Evolutionary conservation across 352 stramenopile genomes (phyloP), one percentile per base, ranked within the genome.

Genomic region (Globisporangium apiculatum): DNA sequence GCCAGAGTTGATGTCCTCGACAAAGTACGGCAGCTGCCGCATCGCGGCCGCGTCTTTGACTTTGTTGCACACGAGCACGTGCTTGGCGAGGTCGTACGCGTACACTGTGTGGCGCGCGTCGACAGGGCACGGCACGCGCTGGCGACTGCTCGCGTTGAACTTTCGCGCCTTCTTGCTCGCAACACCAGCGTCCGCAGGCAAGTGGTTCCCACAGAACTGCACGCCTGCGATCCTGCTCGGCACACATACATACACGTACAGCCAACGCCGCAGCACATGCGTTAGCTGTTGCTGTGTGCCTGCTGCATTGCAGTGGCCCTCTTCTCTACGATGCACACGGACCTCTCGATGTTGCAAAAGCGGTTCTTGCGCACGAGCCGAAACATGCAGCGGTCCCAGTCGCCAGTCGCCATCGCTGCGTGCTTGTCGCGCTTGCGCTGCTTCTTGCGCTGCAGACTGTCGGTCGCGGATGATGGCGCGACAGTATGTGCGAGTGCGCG

Each of bases 361-460:
- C 84, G 84, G 49, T 89, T 82, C 67, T 94, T 94, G 53, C 78
- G 76, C 65, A 83, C 69, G 40, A 94, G 67, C 38, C 71, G 74
- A 61, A 91, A 91, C 79, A 91, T 86, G 65, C 84, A 94, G 51
- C 79, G 76, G 3, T 83, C 71, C 84, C 84, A 94, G 55, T 83
- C 65, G 40, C 73, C 81, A 5, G 56, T 65, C 18, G 75, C 63
- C 51, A 75, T 79, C 3, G 74, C 69, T 18, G 69, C 56, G 7
- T 61, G 50, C 67, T 94, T 94, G 1, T 64, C 59, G 50, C 84
- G 65, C 61, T 94, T 94, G 59, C 81, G 79, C 57, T 82, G 73
- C 68, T 80, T 78, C 52, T 75, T 69, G 45, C 69, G 66, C 9
- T 46, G 45, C 35, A 51, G 51, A n/a, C 35, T 53, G 43, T 62